A percentile compares a stretch with the other conserved stretches of the same genome.
These are phyloP conservation scores for Epichloe scottii DNA, from an alignment of 2,329 filamentous ascomycete genomes.

Conservation along the genomic window DNA sequence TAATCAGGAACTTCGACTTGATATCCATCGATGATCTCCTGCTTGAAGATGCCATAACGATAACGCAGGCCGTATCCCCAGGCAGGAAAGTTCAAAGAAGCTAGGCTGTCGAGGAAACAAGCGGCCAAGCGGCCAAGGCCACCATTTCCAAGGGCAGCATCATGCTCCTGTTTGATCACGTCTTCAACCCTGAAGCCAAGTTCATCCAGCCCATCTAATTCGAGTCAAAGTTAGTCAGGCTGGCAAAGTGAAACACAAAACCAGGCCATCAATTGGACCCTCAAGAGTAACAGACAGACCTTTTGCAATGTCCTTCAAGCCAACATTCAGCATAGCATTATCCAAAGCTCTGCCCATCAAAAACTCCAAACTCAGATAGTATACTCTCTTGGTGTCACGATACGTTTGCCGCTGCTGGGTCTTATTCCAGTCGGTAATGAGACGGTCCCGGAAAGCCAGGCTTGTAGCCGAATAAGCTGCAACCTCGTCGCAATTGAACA, in stretches of 20 bases:
- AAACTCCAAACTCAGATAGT: conserved; percentile 96
- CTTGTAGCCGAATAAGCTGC: conserved; percentile 87
- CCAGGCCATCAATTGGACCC: background rate
- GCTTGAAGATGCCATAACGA: conserved; percentile 97
- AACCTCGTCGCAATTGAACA: conserved; percentile 96
- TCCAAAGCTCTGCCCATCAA: conserved; percentile 93
- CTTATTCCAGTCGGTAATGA: conserved; percentile 95
- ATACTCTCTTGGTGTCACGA: conserved; percentile 81
- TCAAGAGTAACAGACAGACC: conserved; percentile 34
- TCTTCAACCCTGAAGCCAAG: conserved; percentile 97
- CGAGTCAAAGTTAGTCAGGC: background rate
- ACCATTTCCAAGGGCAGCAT: conserved; percentile 91
- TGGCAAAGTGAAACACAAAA: too few species aligned
- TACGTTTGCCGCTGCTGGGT: conserved; percentile 95
- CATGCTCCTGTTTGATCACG: conserved; percentile 86
- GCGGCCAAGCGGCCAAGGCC: conserved; percentile 89
- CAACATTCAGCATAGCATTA: conserved; percentile 97
- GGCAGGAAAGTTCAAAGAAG: conserved; percentile 85
- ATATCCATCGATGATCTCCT: conserved; percentile 96
- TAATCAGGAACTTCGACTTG: conserved; percentile 98
- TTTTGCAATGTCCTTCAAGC: conserved; percentile 71
- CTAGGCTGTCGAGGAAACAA: conserved; percentile 93
- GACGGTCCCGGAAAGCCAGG: conserved; percentile 80
- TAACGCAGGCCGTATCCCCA: conserved; percentile 97
- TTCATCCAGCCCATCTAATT: conserved; percentile 69